These are phyloP conservation scores for Magnolia kwangsiensis DNA, from an alignment of 164 flowering plant species.

Conservation along the genomic window DNA sequence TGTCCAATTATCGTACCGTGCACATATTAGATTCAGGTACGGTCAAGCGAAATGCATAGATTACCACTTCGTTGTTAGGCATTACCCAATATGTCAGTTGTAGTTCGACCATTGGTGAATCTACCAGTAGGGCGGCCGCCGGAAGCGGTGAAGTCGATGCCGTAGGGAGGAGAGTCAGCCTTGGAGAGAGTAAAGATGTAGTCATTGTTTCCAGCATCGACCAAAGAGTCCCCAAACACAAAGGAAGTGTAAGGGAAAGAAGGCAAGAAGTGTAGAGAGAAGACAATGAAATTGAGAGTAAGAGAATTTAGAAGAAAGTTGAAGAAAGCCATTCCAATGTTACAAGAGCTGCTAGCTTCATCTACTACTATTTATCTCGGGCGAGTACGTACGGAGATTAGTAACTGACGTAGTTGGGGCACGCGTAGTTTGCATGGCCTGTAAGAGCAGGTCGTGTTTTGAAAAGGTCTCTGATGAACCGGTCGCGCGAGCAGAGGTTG, in stretches of 20 bases:
- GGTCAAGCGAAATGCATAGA: background rate
- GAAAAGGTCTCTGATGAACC: slow-evolving; percentile 14
- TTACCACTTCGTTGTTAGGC: background rate
- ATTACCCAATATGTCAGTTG: slow-evolving; percentile 50
- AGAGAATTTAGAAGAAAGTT: slow-evolving; percentile 1
- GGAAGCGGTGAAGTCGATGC: slow-evolving; percentile 60
- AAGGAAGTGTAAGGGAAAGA: slow-evolving; percentile 32
- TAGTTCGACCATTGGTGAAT: slow-evolving; percentile 66
- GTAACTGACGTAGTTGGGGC: slow-evolving; percentile 1
- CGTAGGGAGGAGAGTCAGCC: slow-evolving; percentile 64
- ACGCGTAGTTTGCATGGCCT: slow-evolving; percentile 18
- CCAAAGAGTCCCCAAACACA: slow-evolving; percentile 66
- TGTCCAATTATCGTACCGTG: background rate
- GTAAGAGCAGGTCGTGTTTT: slow-evolving; percentile 5
- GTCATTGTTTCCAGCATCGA: slow-evolving; percentile 65
- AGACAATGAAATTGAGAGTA: background rate
- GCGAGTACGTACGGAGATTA: background rate
- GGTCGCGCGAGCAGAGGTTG: slow-evolving; percentile 3
- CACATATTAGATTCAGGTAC: background rate
- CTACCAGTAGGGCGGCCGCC: slow-evolving; percentile 64
- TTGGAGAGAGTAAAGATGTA: slow-evolving; percentile 53
- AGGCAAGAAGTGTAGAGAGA: slow-evolving; percentile 8
- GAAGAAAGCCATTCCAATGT: background rate
- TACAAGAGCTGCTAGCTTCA: background rate
- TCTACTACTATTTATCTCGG: background rate